These are phyloP conservation scores for Escallonia herrerae DNA, from an alignment of 129 eudicot species.

Conservation along the genomic window DNA sequence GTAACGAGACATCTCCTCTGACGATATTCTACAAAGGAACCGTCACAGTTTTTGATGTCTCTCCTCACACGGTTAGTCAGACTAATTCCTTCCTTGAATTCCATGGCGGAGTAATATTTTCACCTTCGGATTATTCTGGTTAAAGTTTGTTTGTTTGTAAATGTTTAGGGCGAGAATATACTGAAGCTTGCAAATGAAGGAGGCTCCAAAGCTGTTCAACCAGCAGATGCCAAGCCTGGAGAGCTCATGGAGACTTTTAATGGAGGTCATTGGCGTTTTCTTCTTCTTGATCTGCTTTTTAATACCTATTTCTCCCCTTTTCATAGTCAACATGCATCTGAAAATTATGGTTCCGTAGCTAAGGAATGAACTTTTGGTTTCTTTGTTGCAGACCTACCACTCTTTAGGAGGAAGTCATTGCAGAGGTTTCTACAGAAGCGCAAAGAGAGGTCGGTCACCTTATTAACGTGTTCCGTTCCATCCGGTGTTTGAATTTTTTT, in stretches of 20 bases:
- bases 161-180: slow-evolving; percentile 32
- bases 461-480: neutral
- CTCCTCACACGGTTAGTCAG: slow-evolving; percentile 22
- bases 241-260: slow-evolving; percentile 14
- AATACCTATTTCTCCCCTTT: no score
- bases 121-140: no score
- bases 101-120: neutral
- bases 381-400: slow-evolving; percentile 36
- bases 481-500: neutral
- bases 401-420: slow-evolving; percentile 52
- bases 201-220: slow-evolving; percentile 15
- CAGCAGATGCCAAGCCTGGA: slow-evolving; percentile 8
- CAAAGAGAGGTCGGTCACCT: slow-evolving; percentile 44
- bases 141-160: no score
- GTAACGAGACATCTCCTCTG: slow-evolving; percentile 27
- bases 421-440: slow-evolving; percentile 66
- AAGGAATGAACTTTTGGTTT: neutral
- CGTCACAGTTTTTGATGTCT: slow-evolving; percentile 47
- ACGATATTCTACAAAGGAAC: slow-evolving; percentile 66
- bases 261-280: slow-evolving; percentile 24
- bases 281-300: neutral
- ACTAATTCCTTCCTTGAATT: neutral
- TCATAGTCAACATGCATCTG: neutral
- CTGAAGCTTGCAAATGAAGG: slow-evolving; percentile 37
- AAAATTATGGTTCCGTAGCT: no score